Evolutionary conservation across 2,329 filamentous ascomycete genomes (phyloP), one percentile per base, ranked within the genome.

Genomic region (Arthrobotrys pseudoclavata): DNA sequence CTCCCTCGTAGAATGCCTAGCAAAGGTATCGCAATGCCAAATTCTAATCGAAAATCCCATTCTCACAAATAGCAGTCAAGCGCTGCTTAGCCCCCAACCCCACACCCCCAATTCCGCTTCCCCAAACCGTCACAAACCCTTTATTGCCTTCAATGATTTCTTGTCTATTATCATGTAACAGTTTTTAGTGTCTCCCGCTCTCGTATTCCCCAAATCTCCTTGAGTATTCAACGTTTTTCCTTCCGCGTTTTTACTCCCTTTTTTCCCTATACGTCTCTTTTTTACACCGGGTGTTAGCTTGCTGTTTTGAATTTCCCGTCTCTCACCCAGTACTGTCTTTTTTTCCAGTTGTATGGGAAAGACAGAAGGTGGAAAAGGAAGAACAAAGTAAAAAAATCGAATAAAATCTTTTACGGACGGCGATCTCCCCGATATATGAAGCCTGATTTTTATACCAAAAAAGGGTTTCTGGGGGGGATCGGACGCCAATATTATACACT

Each of bases 391-490:
- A 70, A 76, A 76, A 76, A 76, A 70, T 60, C 20, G 60, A 76
- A 76, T 69, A 76, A 76, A 76, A 76, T 70, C 42, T 26, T 18
- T 61, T 67, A 76, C 72, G 72, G 72, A 76, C 72, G 72, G 66
- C n/a, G 72, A 47, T 76, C 61, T 47, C 42, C 13, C 29, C n/a
- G 29, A 42, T 69, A 64, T 47, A 9, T 40, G 29, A 52, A 50
- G 40, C 42, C 34, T 42, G 34, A 1, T 62, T 61, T 40, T 26
- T 20, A 37, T 26, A 18, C 18, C 24, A 31, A 20, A 24, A 31
- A 15, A 15, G 42, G 42, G 60, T 37, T 64, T 64, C 60, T 64
- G 24, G 37, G 24, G 37, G 24, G 22, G 15, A 24, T 37, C 45
- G 61, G 40, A 64, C 61, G 61, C 52, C 45, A 31, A 45, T 62